Percentiles rank a stretch among this genome's conserved stretches.
phyloP scores from a whole-genome alignment of 129 eudicot genomes.

The Artemisia argyi region DNA sequence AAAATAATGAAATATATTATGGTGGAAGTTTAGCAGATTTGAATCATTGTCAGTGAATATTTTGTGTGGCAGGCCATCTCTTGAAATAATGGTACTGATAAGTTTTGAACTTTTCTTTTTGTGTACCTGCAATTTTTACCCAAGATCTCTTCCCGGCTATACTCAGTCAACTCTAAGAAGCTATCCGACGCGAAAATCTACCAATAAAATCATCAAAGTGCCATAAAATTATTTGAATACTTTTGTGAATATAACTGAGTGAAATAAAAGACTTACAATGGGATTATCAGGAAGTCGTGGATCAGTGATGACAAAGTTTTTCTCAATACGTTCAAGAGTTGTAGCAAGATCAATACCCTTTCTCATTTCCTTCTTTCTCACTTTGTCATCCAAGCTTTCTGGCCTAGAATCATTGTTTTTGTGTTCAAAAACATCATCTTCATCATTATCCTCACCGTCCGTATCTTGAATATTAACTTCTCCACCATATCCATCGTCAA shows the following conservation, averaged over 20 bases:
- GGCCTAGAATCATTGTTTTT: constrained; percentile 53
- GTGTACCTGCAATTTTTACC: constrained; percentile 94
- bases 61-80: neutral
- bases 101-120: neutral
- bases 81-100: neutral
- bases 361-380: constrained; percentile 87
- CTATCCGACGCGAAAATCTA: constrained; percentile 99
- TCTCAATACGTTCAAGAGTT: constrained; percentile 98
- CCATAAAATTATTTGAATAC: neutral
- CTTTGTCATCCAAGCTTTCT: constrained; percentile 89
- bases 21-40: neutral
- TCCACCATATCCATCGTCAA: constrained; percentile 35
- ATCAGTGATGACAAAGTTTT: constrained; percentile 97
- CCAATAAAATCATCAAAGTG: constrained; percentile 4
- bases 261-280: constrained; percentile 59
- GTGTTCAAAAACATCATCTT: constrained; percentile 35
- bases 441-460: constrained; percentile 34
- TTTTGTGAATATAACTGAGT: too few species aligned
- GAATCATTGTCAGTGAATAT: neutral
- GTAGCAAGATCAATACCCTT: constrained; percentile 99
- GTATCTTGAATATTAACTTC: constrained; percentile 40
- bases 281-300: constrained; percentile 99
- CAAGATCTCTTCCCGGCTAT: constrained; percentile 94
- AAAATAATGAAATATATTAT: neutral
- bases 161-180: constrained; percentile 97